phyloP scores from a whole-genome alignment of 129 eudicot species.

The Lonicera japonica region DNA sequence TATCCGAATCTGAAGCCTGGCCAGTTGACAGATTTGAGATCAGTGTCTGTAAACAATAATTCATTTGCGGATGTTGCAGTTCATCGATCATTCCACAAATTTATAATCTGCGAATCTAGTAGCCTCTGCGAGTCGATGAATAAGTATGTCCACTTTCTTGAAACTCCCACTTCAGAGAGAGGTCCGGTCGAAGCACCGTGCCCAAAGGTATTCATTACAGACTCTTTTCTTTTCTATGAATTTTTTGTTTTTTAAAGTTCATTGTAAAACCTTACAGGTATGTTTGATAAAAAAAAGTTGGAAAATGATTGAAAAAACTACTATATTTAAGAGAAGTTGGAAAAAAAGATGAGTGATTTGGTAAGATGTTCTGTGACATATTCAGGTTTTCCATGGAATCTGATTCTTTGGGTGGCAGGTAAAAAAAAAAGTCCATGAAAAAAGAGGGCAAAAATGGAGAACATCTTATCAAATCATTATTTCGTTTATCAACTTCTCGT shows the following conservation, averaged over 20 bases:
- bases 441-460: too few relatives aligned
- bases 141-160: conserved; percentile 40
- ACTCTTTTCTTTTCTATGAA: background rate
- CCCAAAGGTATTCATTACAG: conserved; percentile 60
- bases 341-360: too few relatives aligned
- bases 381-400: too few relatives aligned
- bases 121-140: conserved; percentile 46
- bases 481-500: too few relatives aligned
- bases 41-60: conserved; percentile 60
- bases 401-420: too few relatives aligned
- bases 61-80: conserved; percentile 75
- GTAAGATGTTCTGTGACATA: too few relatives aligned
- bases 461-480: too few relatives aligned
- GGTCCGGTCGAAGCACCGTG: conserved; percentile 50
- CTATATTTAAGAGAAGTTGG: too few relatives aligned
- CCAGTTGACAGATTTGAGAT: conserved; percentile 94
- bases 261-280: background rate
- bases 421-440: too few relatives aligned
- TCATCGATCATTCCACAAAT: conserved; percentile 47
- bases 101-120: conserved; percentile 53
- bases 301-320: too few relatives aligned
- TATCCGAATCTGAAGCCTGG: conserved; percentile 91
- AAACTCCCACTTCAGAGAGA: conserved; percentile 21
- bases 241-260: background rate
- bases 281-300: too few relatives aligned